Conservation (phyloP, 179 eudicot genomes). For the Corrigiola litoralis region DNA sequence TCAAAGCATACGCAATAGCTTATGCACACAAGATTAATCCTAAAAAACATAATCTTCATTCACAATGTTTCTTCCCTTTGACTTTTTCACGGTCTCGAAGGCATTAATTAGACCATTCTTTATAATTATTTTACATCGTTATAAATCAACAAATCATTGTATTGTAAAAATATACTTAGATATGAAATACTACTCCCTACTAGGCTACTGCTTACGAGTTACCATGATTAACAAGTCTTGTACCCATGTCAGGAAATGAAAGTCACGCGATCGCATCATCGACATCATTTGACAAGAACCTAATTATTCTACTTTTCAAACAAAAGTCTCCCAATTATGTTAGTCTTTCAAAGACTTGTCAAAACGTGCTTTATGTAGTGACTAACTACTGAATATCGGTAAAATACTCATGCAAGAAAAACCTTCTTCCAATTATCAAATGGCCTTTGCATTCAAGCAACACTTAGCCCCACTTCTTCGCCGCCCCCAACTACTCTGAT, state of each 20-base stretch:
- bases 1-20: no score
- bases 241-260: neutral
- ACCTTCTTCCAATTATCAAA: neutral
- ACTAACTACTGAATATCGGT: neutral
- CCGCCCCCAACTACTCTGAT: neutral
- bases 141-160: no score
- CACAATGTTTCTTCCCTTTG: no score
- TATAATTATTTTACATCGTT: no score
- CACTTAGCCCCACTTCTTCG: neutral
- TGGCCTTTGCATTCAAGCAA: neutral
- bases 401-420: neutral
- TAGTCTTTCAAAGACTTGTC: neutral
- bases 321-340: neutral
- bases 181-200: no score
- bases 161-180: no score
- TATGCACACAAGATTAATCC: no score
- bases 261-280: slow-evolving; percentile 5
- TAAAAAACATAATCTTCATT: no score
- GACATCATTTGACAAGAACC: slow-evolving; percentile 10
- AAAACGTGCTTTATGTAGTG: neutral
- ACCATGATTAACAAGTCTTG: neutral
- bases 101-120: no score
- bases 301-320: slow-evolving; percentile 13
- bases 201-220: no score
- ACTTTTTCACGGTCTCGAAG: no score